phyloP scores from a whole-genome alignment of 441 rosid genomes.

The Populus trichocarpa region DNA sequence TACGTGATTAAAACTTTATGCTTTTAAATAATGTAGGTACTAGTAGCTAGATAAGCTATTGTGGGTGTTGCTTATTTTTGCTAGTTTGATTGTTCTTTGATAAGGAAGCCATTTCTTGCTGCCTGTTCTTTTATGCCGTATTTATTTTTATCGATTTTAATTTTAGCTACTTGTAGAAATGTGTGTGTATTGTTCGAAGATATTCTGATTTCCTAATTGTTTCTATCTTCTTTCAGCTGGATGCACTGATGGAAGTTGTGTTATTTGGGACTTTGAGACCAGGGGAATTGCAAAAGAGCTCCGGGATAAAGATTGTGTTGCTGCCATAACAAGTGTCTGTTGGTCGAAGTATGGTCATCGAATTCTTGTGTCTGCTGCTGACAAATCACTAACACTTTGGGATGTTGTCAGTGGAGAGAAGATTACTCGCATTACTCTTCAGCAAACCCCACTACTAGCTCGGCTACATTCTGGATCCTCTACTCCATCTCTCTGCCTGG shows the following conservation, averaged over 20 bases:
- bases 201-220: slow-evolving; percentile 4
- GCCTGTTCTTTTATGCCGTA: background rate
- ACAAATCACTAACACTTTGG: slow-evolving; percentile 91
- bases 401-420: slow-evolving; percentile 71
- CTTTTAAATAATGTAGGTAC: background rate
- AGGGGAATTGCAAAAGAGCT: slow-evolving; percentile 91
- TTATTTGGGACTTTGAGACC: slow-evolving; percentile 98
- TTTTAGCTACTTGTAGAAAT: background rate
- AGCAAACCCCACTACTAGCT: slow-evolving; percentile 78
- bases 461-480: slow-evolving; percentile 85
- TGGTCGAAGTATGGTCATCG: slow-evolving; percentile 96
- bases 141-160: background rate
- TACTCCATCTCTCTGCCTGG: slow-evolving; percentile 69
- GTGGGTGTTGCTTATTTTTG: background rate
- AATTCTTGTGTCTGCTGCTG: slow-evolving; percentile 89
- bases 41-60: background rate
- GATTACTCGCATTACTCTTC: slow-evolving; percentile 60
- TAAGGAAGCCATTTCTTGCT: background rate
- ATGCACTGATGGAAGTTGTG: slow-evolving; percentile 87
- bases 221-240: slow-evolving; percentile 55
- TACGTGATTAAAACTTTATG: slow-evolving; percentile 14
- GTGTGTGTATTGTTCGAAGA: background rate
- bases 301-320: slow-evolving; percentile 60
- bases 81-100: background rate
- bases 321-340: slow-evolving; percentile 87